Conservation (phyloP, 1,284 basidiomycete species). For the Boletus albobrunnescens region DNA sequence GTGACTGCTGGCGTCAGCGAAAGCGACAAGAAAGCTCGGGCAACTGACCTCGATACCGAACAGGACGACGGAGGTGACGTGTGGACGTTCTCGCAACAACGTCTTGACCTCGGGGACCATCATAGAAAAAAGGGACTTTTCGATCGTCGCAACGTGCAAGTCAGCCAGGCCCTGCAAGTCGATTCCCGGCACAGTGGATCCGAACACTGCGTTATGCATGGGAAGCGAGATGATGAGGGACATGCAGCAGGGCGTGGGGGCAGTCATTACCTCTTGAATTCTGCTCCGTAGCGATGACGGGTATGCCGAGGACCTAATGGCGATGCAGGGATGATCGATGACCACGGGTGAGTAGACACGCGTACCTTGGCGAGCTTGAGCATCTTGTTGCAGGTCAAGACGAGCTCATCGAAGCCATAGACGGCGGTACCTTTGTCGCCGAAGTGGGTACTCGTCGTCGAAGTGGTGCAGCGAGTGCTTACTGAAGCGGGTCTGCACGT, state of each 20-base stretch:
- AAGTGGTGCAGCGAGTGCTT: constrained; percentile 21
- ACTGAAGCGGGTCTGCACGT: constrained; percentile 78
- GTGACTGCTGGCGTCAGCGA: constrained; percentile 50
- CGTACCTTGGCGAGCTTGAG: constrained; percentile 69
- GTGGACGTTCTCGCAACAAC: constrained; percentile 46
- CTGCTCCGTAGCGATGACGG: constrained; percentile 80
- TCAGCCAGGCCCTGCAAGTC: constrained; percentile 54
- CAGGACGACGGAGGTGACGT: constrained; percentile 63
- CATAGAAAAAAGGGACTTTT: constrained; percentile 86
- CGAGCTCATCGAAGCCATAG: constrained; percentile 67
- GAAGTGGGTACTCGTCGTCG: background rate
- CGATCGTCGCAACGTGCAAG: constrained; percentile 56
- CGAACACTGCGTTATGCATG: constrained; percentile 52
- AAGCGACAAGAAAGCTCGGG: background rate
- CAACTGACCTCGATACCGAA: constrained; percentile 78
- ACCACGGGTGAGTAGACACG: background rate
- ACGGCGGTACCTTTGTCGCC: constrained; percentile 44
- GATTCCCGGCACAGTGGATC: constrained; percentile 64
- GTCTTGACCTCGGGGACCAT: constrained; percentile 60
- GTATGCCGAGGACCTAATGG: constrained; percentile 57
- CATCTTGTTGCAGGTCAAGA: constrained; percentile 69
- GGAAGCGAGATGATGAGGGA: constrained; percentile 9
- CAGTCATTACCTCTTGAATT: constrained; percentile 62
- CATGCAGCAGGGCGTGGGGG: background rate
- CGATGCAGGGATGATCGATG: background rate